Conservation (phyloP, 2,329 filamentous ascomycete species). For the Calonectria honghensis region DNA sequence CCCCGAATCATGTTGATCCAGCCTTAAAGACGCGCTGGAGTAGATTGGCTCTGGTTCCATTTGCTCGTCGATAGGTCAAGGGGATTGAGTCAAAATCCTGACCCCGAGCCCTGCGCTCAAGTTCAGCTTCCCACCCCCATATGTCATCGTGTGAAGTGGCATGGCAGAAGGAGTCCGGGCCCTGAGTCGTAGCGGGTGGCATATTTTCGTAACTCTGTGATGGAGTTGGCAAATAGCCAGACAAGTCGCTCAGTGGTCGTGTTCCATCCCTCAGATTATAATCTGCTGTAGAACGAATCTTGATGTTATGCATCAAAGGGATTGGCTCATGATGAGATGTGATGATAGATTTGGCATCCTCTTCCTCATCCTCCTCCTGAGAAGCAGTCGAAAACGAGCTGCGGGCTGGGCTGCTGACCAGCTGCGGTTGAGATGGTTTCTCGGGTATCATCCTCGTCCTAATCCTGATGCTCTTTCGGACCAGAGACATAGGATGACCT, state of each 20-base stretch:
- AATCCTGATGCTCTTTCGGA: conserved; percentile 53
- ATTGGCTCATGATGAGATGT: conserved; percentile 29
- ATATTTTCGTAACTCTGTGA: conserved; percentile 48
- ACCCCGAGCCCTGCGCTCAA: conserved; percentile 46
- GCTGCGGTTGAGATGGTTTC: conserved; percentile 41
- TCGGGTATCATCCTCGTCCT: conserved; percentile 44
- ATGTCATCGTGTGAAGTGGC: conserved; percentile 59
- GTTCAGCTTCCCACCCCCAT: conserved; percentile 74
- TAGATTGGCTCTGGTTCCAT: conserved; percentile 51
- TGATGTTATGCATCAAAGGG: conserved; percentile 31
- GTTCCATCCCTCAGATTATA: conserved; percentile 19
- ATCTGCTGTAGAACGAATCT: conserved; percentile 28
- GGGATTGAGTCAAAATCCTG: conserved; percentile 46
- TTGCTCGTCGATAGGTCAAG: conserved; percentile 51
- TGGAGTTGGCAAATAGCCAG: conserved; percentile 63
- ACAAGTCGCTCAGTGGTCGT: conserved; percentile 58
- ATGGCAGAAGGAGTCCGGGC: conserved; percentile 43
- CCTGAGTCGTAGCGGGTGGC: conserved; percentile 39
- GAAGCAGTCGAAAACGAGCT: conserved; percentile 28
- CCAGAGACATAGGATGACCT: conserved; percentile 45
- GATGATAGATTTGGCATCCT: conserved; percentile 18
- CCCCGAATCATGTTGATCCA: conserved; percentile 41
- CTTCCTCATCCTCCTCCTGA: conserved; percentile 11
- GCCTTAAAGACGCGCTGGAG: conserved; percentile 53
- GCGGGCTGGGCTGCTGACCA: conserved; percentile 18